phyloP scores from a whole-genome alignment of 306 rosid species.

The Lagenaria siceraria region DNA sequence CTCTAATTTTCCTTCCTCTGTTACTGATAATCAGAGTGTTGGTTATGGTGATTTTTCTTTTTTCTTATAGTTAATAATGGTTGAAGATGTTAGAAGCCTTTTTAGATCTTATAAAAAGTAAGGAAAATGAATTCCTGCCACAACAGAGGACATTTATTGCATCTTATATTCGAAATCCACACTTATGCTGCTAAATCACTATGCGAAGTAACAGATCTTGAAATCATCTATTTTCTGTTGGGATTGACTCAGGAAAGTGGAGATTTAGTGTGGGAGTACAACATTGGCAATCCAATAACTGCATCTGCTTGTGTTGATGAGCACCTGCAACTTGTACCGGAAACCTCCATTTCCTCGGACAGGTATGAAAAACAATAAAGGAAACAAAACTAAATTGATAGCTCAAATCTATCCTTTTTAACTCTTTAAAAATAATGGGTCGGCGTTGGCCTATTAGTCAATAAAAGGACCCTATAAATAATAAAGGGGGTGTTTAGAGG shows the following conservation, averaged over 20 bases:
- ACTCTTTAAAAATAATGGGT: neutral
- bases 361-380: conserved; percentile 28
- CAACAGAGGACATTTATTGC: neutral
- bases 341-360: conserved; percentile 28
- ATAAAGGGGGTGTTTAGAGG: too few species aligned
- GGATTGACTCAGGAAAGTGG: conserved; percentile 47
- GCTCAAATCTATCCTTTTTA: too few species aligned
- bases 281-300: conserved; percentile 67
- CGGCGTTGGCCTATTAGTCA: too few species aligned
- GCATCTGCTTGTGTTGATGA: conserved; percentile 79
- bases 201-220: neutral
- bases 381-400: neutral
- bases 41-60: too few species aligned
- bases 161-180: neutral
- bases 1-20: neutral
- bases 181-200: neutral
- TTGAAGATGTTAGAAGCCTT: neutral
- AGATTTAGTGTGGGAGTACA: conserved; percentile 50
- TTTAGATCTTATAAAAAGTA: neutral
- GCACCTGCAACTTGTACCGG: conserved; percentile 34
- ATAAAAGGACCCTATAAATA: too few species aligned
- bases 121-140: neutral
- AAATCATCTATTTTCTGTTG: neutral
- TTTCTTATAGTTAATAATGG: neutral
- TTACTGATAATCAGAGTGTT: neutral